Percentiles rank a stretch among this genome's conserved stretches.
These are phyloP conservation scores for Gynandropsis gynandra DNA, from an alignment of 345 rosid genomes.

Conservation along the genomic window DNA sequence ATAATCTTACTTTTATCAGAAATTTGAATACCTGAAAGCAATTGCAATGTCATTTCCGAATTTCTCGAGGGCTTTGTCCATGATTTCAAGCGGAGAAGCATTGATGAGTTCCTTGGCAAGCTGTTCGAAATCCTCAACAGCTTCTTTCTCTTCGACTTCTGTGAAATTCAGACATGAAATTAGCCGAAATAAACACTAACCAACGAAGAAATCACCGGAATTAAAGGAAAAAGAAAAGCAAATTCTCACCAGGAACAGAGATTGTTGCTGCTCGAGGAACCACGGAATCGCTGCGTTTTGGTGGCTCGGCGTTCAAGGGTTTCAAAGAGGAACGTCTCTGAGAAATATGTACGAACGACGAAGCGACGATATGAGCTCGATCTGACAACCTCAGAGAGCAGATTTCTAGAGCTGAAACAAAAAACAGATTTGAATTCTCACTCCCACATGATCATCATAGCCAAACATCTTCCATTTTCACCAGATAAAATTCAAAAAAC, in stretches of 20 bases:
- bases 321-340: constrained; percentile 29
- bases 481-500: too few species aligned
- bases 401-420: constrained; percentile 34
- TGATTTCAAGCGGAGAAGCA: constrained; percentile 63
- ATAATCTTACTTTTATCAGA: background rate
- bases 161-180: constrained; percentile 17
- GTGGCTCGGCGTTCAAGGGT: constrained; percentile 45
- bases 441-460: background rate
- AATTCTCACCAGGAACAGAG: constrained; percentile 44
- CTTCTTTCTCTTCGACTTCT: constrained; percentile 38
- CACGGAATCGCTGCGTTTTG: constrained; percentile 24
- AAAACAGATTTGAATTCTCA: background rate
- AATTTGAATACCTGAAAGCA: constrained; percentile 51
- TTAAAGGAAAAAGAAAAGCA: background rate
- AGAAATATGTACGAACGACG: constrained; percentile 27
- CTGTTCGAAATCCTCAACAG: constrained; percentile 39
- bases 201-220: background rate
- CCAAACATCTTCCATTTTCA: background rate
- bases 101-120: constrained; percentile 39
- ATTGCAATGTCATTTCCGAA: constrained; percentile 70
- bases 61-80: constrained; percentile 60
- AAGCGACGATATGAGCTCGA: constrained; percentile 19
- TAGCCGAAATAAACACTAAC: background rate
- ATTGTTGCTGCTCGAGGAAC: background rate
- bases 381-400: constrained; percentile 37